These are phyloP conservation scores for Cercospora sp. DNA, from an alignment of 2,329 filamentous ascomycete genomes.

Conservation along the genomic window DNA sequence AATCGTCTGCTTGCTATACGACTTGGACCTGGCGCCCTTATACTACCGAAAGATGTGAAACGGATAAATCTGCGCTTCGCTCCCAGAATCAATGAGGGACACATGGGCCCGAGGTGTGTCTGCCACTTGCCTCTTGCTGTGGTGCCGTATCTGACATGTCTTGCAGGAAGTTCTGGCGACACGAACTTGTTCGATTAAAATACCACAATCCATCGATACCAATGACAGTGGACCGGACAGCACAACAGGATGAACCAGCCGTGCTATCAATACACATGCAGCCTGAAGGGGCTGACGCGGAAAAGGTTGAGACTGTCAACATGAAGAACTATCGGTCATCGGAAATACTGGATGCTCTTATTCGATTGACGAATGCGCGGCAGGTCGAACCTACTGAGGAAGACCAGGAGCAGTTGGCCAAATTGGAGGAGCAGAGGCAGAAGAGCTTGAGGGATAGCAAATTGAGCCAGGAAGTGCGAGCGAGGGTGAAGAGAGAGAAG, in stretches of 20 bases:
- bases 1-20: slow-evolving; percentile 73
- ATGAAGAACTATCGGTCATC: slow-evolving; percentile 64
- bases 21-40: slow-evolving; percentile 78
- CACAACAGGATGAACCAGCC: slow-evolving; percentile 58
- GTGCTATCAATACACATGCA: slow-evolving; percentile 66
- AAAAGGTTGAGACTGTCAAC: slow-evolving; percentile 47
- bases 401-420: slow-evolving; percentile 60
- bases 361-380: slow-evolving; percentile 63
- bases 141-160: slow-evolving; percentile 22
- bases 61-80: slow-evolving; percentile 76
- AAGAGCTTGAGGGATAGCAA: slow-evolving; percentile 58
- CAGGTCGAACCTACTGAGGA: slow-evolving; percentile 59
- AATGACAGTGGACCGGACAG: slow-evolving; percentile 76
- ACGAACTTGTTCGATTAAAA: slow-evolving; percentile 82
- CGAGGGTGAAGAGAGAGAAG: slow-evolving; percentile 63
- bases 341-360: slow-evolving; percentile 64
- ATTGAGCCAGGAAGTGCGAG: slow-evolving; percentile 54
- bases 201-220: slow-evolving; percentile 86
- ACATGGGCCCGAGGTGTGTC: slow-evolving; percentile 69
- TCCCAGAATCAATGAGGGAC: slow-evolving; percentile 61
- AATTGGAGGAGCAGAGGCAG: slow-evolving; percentile 57
- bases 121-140: slow-evolving; percentile 29
- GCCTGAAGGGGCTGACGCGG: slow-evolving; percentile 34
- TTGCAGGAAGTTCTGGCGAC: slow-evolving; percentile 81
- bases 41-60: slow-evolving; percentile 74